Evolutionary conservation across 1,139 yeast genomes (phyloP), one percentile per base, ranked within the genome.

Genomic region (Kurtzmaniella quercitrusa): DNA sequence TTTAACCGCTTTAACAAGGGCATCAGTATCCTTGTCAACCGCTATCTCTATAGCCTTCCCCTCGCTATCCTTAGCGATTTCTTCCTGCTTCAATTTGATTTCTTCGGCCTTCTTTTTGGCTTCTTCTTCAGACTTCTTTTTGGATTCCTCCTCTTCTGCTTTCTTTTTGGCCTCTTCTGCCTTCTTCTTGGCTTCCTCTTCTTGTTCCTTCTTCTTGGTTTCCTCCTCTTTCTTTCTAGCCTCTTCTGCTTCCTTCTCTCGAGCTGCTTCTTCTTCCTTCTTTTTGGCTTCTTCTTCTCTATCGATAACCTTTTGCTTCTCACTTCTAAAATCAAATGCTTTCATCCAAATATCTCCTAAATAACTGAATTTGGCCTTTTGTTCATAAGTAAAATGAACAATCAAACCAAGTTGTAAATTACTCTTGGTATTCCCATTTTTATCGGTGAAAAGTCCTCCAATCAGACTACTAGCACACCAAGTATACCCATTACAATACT

Each of bases 381-480:
- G 67, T 19, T 50, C 55, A 1, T 48, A 43, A 1, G 57, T 44
- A 46, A 56, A 66, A n/a, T 56, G 49, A 9, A 67, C 55, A 2
- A 58, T 25, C 1, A 42, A 33, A 1, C 71, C 71, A 10, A 43
- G 43, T 39, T 43, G 46, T 12, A 43, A 7, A 44, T 38, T 40
- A 25, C 27, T 27, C 23, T 46, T 19, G n/a, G 16, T 19, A 18
- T 21, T 11, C 2, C 38, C 38, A 36, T 51, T 41, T 19, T 48
- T 43, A 2, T 49, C 50, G 6, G 48, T 25, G 44, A 40, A 47
- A 31, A 43, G 25, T 3, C 62, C 62, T 3, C 71, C 73, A 25
- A 65, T 56, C 41, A 59, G 58, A n/a, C 68, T 63, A 45, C 65
- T 66, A 2, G 63, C 72, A 53, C 73, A 68, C 72, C 73, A 68